Conservation (phyloP, 495 filamentous ascomycete species). For the Cercophora sp. region DNA sequence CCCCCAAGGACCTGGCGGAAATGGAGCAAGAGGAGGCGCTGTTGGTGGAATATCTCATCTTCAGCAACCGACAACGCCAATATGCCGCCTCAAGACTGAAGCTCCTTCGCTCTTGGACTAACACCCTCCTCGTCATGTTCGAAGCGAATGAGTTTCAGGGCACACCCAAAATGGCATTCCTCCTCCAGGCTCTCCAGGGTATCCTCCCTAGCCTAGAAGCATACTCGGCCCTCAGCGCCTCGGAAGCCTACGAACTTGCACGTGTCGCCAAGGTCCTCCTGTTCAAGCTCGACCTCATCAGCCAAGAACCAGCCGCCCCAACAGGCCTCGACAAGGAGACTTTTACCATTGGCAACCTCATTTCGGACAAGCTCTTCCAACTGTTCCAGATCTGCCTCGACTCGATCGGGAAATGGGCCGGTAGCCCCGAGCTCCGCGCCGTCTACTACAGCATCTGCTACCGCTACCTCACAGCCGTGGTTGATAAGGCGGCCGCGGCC, state of each 20-base stretch:
- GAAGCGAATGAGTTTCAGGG: constrained; percentile 70
- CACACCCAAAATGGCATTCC: constrained; percentile 63
- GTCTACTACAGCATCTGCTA: constrained; percentile 85
- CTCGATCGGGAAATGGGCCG: constrained; percentile 66
- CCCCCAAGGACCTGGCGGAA: constrained; percentile 53
- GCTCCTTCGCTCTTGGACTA: constrained; percentile 74
- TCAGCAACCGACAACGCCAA: constrained; percentile 60
- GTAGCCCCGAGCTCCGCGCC: constrained; percentile 68
- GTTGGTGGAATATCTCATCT: constrained; percentile 53
- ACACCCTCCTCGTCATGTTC: constrained; percentile 73
- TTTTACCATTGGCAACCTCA: constrained; percentile 60
- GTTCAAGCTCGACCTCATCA: constrained; percentile 61
- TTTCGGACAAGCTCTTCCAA: constrained; percentile 84
- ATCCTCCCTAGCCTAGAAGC: constrained; percentile 80
- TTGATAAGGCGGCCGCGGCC: constrained; percentile 39
- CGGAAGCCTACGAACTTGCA: constrained; percentile 68
- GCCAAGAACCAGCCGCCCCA: constrained; percentile 40
- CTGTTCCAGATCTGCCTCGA: constrained; percentile 79
- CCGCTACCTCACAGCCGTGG: constrained; percentile 72
- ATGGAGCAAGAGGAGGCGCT: constrained; percentile 55
- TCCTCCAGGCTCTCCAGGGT: constrained; percentile 78
- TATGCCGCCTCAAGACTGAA: constrained; percentile 56
- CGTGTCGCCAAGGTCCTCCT: constrained; percentile 72
- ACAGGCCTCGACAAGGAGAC: constrained; percentile 40
- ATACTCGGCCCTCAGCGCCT: constrained; percentile 58